Evolutionary conservation across 2,329 filamentous ascomycete species (phyloP).

Genomic region (Phialophora tarda): DNA sequence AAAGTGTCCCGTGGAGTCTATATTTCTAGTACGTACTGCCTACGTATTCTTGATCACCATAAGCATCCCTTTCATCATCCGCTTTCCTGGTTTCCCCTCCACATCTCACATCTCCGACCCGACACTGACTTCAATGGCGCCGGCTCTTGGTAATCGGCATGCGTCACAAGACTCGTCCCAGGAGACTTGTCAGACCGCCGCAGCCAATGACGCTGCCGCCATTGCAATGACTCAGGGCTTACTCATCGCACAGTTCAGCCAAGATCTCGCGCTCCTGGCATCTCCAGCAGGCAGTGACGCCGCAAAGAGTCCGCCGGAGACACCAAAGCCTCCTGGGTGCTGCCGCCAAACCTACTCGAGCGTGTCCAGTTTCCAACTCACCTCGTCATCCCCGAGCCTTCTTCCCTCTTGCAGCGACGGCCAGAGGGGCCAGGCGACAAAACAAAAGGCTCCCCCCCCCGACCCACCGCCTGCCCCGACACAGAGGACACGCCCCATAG

Average conservation of each 20-base stretch:
- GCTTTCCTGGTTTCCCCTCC: conserved; percentile 14
- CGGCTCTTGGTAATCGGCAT: conserved; percentile 37
- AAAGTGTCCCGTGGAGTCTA: not conserved
- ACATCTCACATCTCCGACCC: conserved; percentile 27
- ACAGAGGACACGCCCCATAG: conserved; percentile 17
- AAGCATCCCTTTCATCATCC: conserved; percentile 21
- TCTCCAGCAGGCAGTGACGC: conserved; percentile 19
- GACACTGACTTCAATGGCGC: conserved; percentile 34
- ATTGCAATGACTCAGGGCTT: conserved; percentile 35
- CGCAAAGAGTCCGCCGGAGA: conserved; percentile 27
- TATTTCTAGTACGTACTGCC: conserved; percentile 23
- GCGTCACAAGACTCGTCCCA: conserved; percentile 37
- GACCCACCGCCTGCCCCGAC: conserved; percentile 26
- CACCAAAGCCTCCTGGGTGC: conserved; percentile 14
- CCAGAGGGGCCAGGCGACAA: conserved; percentile 1
- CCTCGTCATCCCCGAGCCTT: conserved; percentile 16
- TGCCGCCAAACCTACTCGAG: conserved; percentile 26
- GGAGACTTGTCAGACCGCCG: conserved; percentile 29
- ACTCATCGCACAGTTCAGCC: conserved; percentile 36
- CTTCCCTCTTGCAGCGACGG: conserved; percentile 21
- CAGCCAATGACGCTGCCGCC: conserved; percentile 28
- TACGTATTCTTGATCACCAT: conserved; percentile 20
- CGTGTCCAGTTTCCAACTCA: conserved; percentile 4
- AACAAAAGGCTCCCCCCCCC: conserved; percentile 7
- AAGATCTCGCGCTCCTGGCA: conserved; percentile 26